These are phyloP conservation scores for Kondoa malvinella DNA, from an alignment of 768 basidiomycete species.

Conservation along the genomic window DNA sequence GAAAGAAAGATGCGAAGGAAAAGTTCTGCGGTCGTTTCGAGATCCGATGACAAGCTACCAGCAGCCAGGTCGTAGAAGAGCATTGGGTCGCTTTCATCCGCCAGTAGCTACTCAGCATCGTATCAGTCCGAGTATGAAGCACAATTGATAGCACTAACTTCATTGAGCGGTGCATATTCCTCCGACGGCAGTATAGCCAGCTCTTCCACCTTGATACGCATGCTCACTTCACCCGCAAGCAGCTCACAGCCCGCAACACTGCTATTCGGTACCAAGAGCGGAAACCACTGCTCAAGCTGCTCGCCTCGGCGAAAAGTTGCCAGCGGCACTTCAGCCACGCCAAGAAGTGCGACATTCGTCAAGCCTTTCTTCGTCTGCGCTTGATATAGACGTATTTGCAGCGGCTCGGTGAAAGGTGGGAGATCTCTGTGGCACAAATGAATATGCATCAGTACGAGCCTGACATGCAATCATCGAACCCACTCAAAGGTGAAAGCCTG, in stretches of 20 bases:
- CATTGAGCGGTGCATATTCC: conserved; percentile 46
- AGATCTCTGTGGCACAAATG: conserved; percentile 38
- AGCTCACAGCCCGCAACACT: conserved; percentile 25
- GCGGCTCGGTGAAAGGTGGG: conserved; percentile 50
- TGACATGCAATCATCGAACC: not conserved
- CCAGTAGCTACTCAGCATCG: conserved; percentile 29
- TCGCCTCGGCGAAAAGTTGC: conserved; percentile 58
- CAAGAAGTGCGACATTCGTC: conserved; percentile 19
- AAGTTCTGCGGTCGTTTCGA: conserved; percentile 42
- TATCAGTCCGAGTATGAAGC: conserved; percentile 40
- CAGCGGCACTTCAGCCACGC: conserved; percentile 40
- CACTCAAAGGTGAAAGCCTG: conserved; percentile 49
- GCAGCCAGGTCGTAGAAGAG: conserved; percentile 55
- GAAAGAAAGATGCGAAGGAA: conserved; percentile 43
- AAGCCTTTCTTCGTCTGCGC: conserved; percentile 38
- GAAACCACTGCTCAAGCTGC: conserved; percentile 67
- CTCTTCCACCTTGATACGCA: conserved; percentile 63
- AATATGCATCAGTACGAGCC: not conserved
- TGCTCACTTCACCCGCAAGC: conserved; percentile 48
- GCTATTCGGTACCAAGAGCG: conserved; percentile 28
- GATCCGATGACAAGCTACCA: conserved; percentile 45
- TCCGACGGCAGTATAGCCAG: conserved; percentile 60
- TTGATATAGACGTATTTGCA: conserved; percentile 46
- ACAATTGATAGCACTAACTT: conserved; percentile 35
- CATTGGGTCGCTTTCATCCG: conserved; percentile 20